Evolutionary conservation across 1,284 basidiomycete species (phyloP), one percentile per base, ranked within the genome.

Genomic region (Ganoderma leucocontextum): DNA sequence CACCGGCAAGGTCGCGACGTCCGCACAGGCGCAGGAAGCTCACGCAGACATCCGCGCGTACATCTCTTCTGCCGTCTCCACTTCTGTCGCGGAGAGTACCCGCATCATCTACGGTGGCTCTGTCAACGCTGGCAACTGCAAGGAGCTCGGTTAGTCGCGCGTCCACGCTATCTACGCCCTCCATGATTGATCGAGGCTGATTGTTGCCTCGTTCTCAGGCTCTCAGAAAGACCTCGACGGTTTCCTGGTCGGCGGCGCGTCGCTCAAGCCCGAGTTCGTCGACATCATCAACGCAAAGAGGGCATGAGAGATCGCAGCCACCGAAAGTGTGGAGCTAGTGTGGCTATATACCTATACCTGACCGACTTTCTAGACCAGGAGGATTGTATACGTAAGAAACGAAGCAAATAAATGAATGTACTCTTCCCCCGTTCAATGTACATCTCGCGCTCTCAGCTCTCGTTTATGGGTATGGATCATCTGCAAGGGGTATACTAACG

Each of bases 171-270:
- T 60, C 22, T 13, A 6, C 33, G 29, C 36, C 9, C 22, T 53
- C 13, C 60, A 59, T 58, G 19, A 42, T 49, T 62, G 60, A 47
- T 38, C 59, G 29, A 38, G 44, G 17, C 29, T 38, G 22, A 63
- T 52, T 65, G 57, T 68, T 61, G 58, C 55, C 8, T 38, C 15
- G 38, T 25, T 13, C 64, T 49, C 70, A 96, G 95, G 90, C 60
- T 80, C 79, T 3, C 92, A 95, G 78, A 83, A 85, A 12, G 97
- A 99, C 81, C 93, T 99, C 68, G 97, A 99, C 80, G 97, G 97
- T n/a, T 99, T 99, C 92, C 91, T 99, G 73, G 98, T 99, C 47
- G 98, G 98, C 52, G 97, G 97, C 38, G 97, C 98, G 44, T 97
- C 95, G 52, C 88, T 99, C 82, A 99, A 99, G 86, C 97, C 97